A percentile compares a stretch with the other conserved stretches of the same genome.
These are phyloP conservation scores for Metschnikowia similis DNA, from an alignment of 805 yeast species.

Conservation along the genomic window DNA sequence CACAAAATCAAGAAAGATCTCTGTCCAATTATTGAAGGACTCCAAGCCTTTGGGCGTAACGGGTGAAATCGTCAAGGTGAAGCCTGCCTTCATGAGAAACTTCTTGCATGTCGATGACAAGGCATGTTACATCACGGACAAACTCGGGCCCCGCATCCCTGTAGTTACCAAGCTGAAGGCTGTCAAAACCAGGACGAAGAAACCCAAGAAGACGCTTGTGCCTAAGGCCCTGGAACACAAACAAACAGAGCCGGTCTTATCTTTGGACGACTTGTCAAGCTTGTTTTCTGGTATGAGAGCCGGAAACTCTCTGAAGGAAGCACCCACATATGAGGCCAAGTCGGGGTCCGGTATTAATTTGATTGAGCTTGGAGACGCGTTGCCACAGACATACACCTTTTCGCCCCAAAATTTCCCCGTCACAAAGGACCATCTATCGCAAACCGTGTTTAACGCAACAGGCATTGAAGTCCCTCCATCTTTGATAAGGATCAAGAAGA, in stretches of 20 bases:
- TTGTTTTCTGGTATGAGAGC: constrained; percentile 30
- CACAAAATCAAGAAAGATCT: constrained; percentile 40
- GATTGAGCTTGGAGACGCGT: constrained; percentile 28
- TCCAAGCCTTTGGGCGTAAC: constrained; percentile 57
- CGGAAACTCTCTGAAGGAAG: constrained; percentile 3
- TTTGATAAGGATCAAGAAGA: constrained; percentile 18
- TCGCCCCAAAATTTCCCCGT: constrained; percentile 23
- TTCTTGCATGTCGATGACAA: constrained; percentile 65
- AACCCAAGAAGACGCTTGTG: constrained; percentile 5
- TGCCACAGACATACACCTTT: constrained; percentile 25
- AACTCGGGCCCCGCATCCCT: constrained; percentile 36
- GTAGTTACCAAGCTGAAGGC: constrained; percentile 27
- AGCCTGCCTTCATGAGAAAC: constrained; percentile 81
- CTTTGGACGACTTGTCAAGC: constrained; percentile 35
- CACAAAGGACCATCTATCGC: constrained; percentile 22
- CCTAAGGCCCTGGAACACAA: background rate
- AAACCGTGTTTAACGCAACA: constrained; percentile 24
- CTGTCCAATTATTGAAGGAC: constrained; percentile 73
- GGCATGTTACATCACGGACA: constrained; percentile 58
- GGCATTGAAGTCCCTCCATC: constrained; percentile 29
- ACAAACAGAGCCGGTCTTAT: constrained; percentile 22
- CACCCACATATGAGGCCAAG: constrained; percentile 15
- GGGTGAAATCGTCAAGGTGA: constrained; percentile 73
- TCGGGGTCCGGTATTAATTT: constrained; percentile 21
- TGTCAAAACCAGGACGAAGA: constrained; percentile 3